These are phyloP conservation scores for Enterospora canceri DNA, from an alignment of 371 early-diverging fungal species.

Conservation along the genomic window DNA sequence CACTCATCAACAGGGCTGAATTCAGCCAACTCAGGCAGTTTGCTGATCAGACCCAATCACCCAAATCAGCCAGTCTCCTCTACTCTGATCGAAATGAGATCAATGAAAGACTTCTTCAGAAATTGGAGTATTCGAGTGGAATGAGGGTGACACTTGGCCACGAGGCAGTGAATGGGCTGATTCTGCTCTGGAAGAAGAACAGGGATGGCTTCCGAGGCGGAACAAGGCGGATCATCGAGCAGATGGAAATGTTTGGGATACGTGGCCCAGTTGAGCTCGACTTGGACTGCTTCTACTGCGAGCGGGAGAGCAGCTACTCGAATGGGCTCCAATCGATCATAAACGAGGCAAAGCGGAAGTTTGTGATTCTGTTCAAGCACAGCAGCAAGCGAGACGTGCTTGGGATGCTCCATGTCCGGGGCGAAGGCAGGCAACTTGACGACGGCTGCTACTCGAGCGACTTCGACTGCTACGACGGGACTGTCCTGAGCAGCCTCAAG, in stretches of 20 bases:
- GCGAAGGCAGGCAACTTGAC: neutral
- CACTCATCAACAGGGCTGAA: too few species aligned
- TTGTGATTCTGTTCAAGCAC: neutral
- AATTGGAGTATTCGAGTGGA: neutral
- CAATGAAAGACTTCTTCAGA: neutral
- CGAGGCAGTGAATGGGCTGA: neutral
- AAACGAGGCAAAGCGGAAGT: neutral
- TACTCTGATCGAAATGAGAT: constrained; percentile 14
- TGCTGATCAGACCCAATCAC: too few species aligned
- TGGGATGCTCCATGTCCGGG: neutral
- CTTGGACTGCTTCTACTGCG: too few species aligned
- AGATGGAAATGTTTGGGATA: neutral
- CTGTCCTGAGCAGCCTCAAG: neutral
- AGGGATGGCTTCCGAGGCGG: neutral
- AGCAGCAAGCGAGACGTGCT: neutral
- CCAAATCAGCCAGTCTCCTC: too few species aligned
- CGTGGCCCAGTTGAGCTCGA: too few species aligned
- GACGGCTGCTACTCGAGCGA: neutral
- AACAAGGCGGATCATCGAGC: neutral
- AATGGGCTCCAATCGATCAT: neutral
- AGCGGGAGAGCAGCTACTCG: too few species aligned
- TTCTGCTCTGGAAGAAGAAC: constrained; percentile 8
- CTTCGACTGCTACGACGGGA: neutral
- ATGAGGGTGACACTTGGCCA: neutral
- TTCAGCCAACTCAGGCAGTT: too few species aligned